These are phyloP conservation scores for Sclerotinia spermophila DNA, from an alignment of 2,329 filamentous ascomycete genomes.

Conservation along the genomic window DNA sequence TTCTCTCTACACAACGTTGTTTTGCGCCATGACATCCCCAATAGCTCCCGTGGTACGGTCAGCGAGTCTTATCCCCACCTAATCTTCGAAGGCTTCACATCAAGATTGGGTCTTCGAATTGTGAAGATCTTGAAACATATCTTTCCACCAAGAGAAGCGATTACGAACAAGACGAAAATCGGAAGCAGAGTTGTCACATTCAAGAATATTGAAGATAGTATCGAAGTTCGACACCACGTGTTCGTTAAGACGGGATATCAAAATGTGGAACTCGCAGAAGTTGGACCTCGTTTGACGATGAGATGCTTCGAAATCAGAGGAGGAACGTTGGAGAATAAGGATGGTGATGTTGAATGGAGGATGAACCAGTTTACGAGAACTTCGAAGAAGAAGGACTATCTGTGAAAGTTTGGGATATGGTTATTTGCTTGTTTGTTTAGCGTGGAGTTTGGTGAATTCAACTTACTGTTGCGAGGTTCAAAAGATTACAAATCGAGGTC, in stretches of 20 bases:
- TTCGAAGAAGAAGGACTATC: slow-evolving; percentile 90
- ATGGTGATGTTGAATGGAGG: slow-evolving; percentile 95
- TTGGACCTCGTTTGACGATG: slow-evolving; percentile 97
- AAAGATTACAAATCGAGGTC: slow-evolving; percentile 14
- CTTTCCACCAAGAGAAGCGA: slow-evolving; percentile 81
- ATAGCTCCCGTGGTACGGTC: slow-evolving; percentile 79
- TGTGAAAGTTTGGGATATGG: slow-evolving; percentile 48
- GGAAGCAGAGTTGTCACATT: slow-evolving; percentile 90
- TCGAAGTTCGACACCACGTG: slow-evolving; percentile 89
- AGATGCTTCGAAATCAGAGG: slow-evolving; percentile 87
- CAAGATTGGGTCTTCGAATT: slow-evolving; percentile 73
- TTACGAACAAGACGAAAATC: slow-evolving; percentile 68
- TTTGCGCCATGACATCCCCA: slow-evolving; percentile 87
- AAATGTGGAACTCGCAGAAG: slow-evolving; percentile 82
- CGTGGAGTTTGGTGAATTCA: slow-evolving; percentile 34
- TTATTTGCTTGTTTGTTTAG: slow-evolving; percentile 33
- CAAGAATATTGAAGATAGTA: slow-evolving; percentile 88
- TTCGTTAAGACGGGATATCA: slow-evolving; percentile 92
- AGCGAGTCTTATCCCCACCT: slow-evolving; percentile 91
- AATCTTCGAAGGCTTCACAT: slow-evolving; percentile 91
- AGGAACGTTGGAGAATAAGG: slow-evolving; percentile 89
- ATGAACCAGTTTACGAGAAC: slow-evolving; percentile 94
- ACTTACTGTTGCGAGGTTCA: slow-evolving; percentile 23
- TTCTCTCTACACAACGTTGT: slow-evolving; percentile 93
- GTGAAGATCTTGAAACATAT: slow-evolving; percentile 90